Conservation (phyloP, 805 yeast genomes). For the Kodamaea kaohsiungensis region DNA sequence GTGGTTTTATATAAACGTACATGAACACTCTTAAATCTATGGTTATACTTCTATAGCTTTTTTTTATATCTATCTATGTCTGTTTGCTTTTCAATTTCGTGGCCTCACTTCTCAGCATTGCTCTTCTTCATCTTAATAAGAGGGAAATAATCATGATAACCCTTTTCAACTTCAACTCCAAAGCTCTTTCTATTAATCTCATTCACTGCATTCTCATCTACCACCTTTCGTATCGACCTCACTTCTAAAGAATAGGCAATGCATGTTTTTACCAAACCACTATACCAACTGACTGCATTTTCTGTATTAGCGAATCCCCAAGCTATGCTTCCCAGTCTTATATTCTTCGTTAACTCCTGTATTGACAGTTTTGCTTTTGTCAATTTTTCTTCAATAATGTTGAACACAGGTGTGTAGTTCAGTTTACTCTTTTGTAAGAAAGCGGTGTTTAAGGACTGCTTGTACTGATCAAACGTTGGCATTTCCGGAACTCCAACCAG, state of each 20-base stretch:
- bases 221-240: conserved; percentile 10
- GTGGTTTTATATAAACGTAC: no score
- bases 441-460: conserved; percentile 16
- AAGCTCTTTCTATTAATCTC: conserved; percentile 8
- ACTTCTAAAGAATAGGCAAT: conserved; percentile 18
- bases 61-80: not conserved
- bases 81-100: no score
- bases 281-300: conserved; percentile 19
- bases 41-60: not conserved
- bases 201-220: conserved; percentile 2
- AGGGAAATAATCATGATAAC: conserved; percentile 29
- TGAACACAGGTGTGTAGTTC: conserved; percentile 10
- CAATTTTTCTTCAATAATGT: conserved; percentile 12
- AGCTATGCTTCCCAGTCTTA: not conserved
- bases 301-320: conserved; percentile 8
- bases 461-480: conserved; percentile 50
- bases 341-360: conserved; percentile 3
- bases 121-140: conserved; percentile 12
- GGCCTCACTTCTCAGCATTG: not conserved
- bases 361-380: not conserved
- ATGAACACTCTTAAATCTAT: no score
- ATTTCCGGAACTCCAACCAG: conserved; percentile 76
- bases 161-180: conserved; percentile 13
- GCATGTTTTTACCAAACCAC: conserved; percentile 18
- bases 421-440: conserved; percentile 6